These are phyloP conservation scores for Yamadazyma kanchanaburiensis DNA, from an alignment of 1,139 yeast species.

Conservation along the genomic window DNA sequence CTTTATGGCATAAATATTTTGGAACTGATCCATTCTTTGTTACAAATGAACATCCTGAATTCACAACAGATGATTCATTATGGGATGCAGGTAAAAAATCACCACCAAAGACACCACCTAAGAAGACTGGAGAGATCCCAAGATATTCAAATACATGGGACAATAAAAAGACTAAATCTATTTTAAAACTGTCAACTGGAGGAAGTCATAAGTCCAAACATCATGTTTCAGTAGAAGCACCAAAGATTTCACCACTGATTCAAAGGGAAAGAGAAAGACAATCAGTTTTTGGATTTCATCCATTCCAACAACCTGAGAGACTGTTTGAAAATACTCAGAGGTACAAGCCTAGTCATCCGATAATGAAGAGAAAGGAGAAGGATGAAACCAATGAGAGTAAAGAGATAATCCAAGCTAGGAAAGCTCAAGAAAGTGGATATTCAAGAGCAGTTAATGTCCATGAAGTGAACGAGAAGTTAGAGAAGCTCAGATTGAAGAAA, in stretches of 20 bases:
- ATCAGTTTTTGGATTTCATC: conserved; percentile 14
- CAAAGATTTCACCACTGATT: background rate
- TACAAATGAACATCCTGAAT: conserved; percentile 5
- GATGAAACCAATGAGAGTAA: conserved; percentile 10
- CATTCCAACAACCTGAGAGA: conserved; percentile 26
- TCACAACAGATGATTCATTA: conserved; percentile 23
- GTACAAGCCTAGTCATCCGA: conserved; percentile 26
- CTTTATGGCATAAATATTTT: conserved; percentile 35
- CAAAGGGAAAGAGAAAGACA: conserved; percentile 8
- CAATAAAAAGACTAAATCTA: conserved; percentile 4
- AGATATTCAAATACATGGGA: conserved; percentile 6
- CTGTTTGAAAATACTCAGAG: conserved; percentile 26
- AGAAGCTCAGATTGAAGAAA: conserved; percentile 8
- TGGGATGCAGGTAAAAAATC: conserved; percentile 41
- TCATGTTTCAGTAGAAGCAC: conserved; percentile 3
- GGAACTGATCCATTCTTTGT: conserved; percentile 11
- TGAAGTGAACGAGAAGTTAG: conserved; percentile 11
- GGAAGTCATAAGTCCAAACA: background rate
- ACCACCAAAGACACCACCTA: conserved; percentile 22
- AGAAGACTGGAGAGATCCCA: conserved; percentile 1
- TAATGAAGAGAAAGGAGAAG: conserved; percentile 7
- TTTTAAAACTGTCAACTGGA: conserved; percentile 1
- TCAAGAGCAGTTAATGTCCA: conserved; percentile 9
- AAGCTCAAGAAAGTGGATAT: conserved; percentile 1
- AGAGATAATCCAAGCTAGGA: conserved; percentile 3